These are phyloP conservation scores for Danielia reshetovae DNA, from an alignment of 805 yeast genomes.

Conservation along the genomic window DNA sequence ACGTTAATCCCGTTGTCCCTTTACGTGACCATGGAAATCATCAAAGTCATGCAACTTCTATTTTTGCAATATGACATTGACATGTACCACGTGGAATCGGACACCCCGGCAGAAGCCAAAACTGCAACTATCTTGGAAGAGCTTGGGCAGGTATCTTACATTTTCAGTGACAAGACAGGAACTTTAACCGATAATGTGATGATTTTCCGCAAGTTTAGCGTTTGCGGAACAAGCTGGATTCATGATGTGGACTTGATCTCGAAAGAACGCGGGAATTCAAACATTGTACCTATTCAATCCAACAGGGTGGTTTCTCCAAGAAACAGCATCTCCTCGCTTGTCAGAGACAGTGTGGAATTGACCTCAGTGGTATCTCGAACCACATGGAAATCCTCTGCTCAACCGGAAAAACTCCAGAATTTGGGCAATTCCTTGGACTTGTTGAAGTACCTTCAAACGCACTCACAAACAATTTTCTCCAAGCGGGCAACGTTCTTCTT, in stretches of 20 bases:
- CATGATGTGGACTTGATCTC: conserved; percentile 63
- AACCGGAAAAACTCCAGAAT: conserved; percentile 39
- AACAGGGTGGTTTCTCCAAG: background rate
- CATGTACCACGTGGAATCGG: conserved; percentile 80
- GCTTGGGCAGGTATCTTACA: conserved; percentile 91
- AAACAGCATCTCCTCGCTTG: conserved; percentile 19
- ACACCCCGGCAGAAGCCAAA: conserved; percentile 92
- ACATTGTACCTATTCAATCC: too few species aligned
- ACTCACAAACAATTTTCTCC: conserved; percentile 70
- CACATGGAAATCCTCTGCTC: conserved; percentile 48
- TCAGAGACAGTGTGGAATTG: conserved; percentile 31
- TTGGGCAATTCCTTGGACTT: conserved; percentile 57
- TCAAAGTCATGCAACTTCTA: conserved; percentile 80
- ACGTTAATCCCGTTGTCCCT: conserved; percentile 92
- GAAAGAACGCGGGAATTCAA: conserved; percentile 16
- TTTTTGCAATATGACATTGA: conserved; percentile 88
- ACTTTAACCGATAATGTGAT: conserved; percentile 92
- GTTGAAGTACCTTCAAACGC: conserved; percentile 61
- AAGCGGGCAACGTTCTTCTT: conserved; percentile 75
- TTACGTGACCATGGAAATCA: conserved; percentile 94
- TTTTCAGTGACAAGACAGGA: conserved; percentile 96
- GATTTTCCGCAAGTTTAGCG: conserved; percentile 85
- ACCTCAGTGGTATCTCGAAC: conserved; percentile 20
- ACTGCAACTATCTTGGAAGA: conserved; percentile 96
- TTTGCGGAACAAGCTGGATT: conserved; percentile 85